These are phyloP conservation scores for Kwoniella dejecticola DNA, from an alignment of 768 basidiomycete genomes.

Conservation along the genomic window DNA sequence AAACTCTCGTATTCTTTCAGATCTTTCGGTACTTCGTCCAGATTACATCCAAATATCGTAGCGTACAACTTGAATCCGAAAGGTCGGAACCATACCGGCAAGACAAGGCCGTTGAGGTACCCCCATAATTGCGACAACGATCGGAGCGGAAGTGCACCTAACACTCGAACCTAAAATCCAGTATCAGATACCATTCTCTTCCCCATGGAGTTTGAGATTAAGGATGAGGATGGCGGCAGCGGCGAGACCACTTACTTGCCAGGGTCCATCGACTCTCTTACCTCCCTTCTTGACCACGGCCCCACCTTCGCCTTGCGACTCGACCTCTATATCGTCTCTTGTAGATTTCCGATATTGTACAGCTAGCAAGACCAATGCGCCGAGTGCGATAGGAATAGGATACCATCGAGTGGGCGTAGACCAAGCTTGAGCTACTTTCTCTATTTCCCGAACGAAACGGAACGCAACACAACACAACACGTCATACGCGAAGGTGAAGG, in stretches of 20 bases:
- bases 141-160: slow-evolving; percentile 90
- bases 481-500: not conserved
- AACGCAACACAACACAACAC: too few relatives aligned
- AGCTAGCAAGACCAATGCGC: slow-evolving; percentile 72
- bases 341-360: slow-evolving; percentile 46
- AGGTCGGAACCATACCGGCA: slow-evolving; percentile 94
- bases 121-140: slow-evolving; percentile 98
- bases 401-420: slow-evolving; percentile 93
- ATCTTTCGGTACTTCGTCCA: slow-evolving; percentile 80
- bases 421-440: slow-evolving; percentile 33
- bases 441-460: not conserved
- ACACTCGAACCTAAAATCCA: slow-evolving; percentile 75
- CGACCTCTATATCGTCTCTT: slow-evolving; percentile 38
- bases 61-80: slow-evolving; percentile 83
- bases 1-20: slow-evolving; percentile 77
- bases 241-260: slow-evolving; percentile 68
- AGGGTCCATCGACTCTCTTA: slow-evolving; percentile 73
- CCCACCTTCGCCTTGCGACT: slow-evolving; percentile 45
- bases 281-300: slow-evolving; percentile 38
- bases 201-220: too few relatives aligned
- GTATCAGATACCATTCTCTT: too few relatives aligned
- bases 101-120: slow-evolving; percentile 85
- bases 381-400: slow-evolving; percentile 85
- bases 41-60: slow-evolving; percentile 86
- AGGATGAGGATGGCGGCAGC: too few relatives aligned